A percentile compares a stretch with the other conserved stretches of the same genome.
These are phyloP conservation scores for Penicillium waksmanii DNA, from an alignment of 495 filamentous ascomycete species.

Conservation along the genomic window DNA sequence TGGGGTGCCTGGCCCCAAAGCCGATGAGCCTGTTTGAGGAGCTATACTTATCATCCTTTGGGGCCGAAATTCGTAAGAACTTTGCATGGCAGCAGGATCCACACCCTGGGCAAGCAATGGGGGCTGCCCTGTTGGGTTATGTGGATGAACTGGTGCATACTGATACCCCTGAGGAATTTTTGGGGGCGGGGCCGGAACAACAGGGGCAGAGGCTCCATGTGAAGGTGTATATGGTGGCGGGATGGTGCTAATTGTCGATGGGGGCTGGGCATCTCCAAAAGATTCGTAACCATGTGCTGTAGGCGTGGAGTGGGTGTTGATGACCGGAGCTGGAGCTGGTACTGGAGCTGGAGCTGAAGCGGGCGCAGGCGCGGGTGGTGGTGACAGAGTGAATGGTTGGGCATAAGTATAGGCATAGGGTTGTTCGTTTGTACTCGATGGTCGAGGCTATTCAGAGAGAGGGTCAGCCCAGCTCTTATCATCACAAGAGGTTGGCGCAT, in stretches of 20 bases:
- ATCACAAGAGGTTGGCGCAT: not conserved
- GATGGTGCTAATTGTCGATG: slow-evolving; percentile 22
- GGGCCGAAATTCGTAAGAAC: slow-evolving; percentile 23
- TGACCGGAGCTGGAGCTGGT: slow-evolving; percentile 14
- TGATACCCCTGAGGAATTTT: slow-evolving; percentile 45
- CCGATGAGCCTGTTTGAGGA: slow-evolving; percentile 39
- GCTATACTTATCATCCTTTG: slow-evolving; percentile 9
- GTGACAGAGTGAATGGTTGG: slow-evolving; percentile 17
- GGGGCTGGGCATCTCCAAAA: slow-evolving; percentile 23
- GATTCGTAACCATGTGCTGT: slow-evolving; percentile 19
- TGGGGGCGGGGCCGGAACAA: slow-evolving; percentile 47
- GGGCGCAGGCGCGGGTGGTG: slow-evolving; percentile 9
- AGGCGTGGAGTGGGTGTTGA: slow-evolving; percentile 20
- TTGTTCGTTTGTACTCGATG: slow-evolving; percentile 38
- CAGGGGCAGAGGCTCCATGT: slow-evolving; percentile 20
- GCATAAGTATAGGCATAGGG: slow-evolving; percentile 23
- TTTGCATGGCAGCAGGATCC: slow-evolving; percentile 23
- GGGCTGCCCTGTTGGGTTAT: slow-evolving; percentile 16
- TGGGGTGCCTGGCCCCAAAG: slow-evolving; percentile 55
- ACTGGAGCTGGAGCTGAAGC: slow-evolving; percentile 13
- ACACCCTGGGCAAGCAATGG: slow-evolving; percentile 24
- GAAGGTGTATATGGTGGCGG: slow-evolving; percentile 31
- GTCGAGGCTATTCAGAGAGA: slow-evolving; percentile 40
- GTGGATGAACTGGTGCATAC: slow-evolving; percentile 24
- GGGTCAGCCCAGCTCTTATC: slow-evolving; percentile 1